Evolutionary conservation across 176 grass and related monocot species (phyloP).

Genomic region (Musa schizocarpa): DNA sequence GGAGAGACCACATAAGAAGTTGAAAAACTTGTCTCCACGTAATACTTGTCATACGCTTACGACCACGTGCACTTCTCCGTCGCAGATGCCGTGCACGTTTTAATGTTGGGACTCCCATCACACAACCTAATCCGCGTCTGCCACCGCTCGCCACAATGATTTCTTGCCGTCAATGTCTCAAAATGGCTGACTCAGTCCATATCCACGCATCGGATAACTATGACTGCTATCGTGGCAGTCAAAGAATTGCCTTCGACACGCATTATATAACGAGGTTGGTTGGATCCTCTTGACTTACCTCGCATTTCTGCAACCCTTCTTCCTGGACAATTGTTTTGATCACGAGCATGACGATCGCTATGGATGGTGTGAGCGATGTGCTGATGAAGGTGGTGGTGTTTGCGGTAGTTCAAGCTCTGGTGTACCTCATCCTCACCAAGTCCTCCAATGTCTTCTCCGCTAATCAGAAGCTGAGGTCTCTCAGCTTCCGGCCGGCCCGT

Average conservation of each 20-base stretch:
- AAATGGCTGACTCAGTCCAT: neutral
- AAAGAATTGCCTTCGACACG: neutral
- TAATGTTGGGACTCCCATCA: too few relatives aligned
- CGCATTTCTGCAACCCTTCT: too few relatives aligned
- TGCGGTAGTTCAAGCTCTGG: constrained; percentile 26
- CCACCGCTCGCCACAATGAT: neutral
- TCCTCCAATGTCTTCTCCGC: constrained; percentile 70
- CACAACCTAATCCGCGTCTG: neutral
- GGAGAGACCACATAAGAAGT: too few relatives aligned
- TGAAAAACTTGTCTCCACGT: too few relatives aligned
- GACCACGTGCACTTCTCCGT: too few relatives aligned
- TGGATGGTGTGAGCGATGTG: constrained; percentile 8
- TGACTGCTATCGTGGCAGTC: neutral
- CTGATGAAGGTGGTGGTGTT: constrained; percentile 27
- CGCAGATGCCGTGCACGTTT: neutral
- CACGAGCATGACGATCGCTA: neutral
- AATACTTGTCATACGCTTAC: too few relatives aligned
- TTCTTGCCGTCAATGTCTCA: neutral
- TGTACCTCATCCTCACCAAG: constrained; percentile 35
- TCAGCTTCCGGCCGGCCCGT: constrained; percentile 51
- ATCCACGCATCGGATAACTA: neutral
- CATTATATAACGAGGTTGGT: neutral
- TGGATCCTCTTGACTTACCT: neutral
- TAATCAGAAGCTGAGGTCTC: constrained; percentile 29
- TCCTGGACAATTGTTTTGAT: too few relatives aligned